A percentile compares a stretch with the other conserved stretches of the same genome.
These are phyloP conservation scores for Orbilia ellipsospora DNA, from an alignment of 2,329 filamentous ascomycete genomes.

Conservation along the genomic window DNA sequence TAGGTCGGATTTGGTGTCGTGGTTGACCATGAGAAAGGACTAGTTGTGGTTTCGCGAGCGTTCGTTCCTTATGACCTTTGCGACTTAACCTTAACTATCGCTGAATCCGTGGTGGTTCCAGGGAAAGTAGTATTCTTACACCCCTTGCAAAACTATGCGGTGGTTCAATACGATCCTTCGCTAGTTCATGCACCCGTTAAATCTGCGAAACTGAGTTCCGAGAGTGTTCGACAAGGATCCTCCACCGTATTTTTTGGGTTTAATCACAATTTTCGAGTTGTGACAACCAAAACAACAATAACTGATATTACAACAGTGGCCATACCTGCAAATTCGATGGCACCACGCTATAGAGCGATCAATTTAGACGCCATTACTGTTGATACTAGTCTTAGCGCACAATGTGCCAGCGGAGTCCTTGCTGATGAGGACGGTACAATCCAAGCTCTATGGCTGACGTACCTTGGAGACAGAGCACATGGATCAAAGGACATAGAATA, in stretches of 20 bases:
- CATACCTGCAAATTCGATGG: constrained; percentile 91
- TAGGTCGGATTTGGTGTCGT: constrained; percentile 90
- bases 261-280: constrained; percentile 92
- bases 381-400: constrained; percentile 87
- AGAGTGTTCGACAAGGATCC: constrained; percentile 89
- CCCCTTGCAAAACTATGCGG: constrained; percentile 94
- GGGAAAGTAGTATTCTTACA: constrained; percentile 96
- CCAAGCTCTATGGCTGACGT: constrained; percentile 95
- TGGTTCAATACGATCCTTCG: constrained; percentile 92
- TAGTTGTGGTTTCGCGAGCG: constrained; percentile 92
- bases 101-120: constrained; percentile 93
- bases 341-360: constrained; percentile 91
- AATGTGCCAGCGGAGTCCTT: constrained; percentile 93
- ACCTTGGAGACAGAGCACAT: constrained; percentile 88
- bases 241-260: constrained; percentile 98
- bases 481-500: constrained; percentile 86
- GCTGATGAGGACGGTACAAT: constrained; percentile 90
- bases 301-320: constrained; percentile 98
- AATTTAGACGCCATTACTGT: constrained; percentile 98
- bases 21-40: constrained; percentile 94
- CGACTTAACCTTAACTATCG: constrained; percentile 95
- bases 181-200: constrained; percentile 94
- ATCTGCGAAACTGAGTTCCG: constrained; percentile 82
- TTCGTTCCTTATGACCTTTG: constrained; percentile 97
- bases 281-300: constrained; percentile 91